Evolutionary conservation across 179 eudicot genomes (phyloP), one percentile per base, ranked within the genome.

Genomic region (Patellifolia procumbens): DNA sequence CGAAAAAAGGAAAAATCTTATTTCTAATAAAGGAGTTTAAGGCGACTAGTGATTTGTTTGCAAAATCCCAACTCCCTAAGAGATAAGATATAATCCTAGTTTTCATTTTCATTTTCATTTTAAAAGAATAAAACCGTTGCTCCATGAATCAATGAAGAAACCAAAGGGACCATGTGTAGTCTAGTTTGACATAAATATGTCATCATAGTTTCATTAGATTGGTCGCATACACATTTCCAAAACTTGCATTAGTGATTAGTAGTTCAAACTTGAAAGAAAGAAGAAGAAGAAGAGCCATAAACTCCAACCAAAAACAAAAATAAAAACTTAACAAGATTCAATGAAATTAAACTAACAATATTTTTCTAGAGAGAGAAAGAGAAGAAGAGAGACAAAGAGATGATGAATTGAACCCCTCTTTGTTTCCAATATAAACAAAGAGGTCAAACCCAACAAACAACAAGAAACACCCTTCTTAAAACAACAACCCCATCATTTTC

Each of bases 391-490:
- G 11, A 43, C 1, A 42, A 24, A 48, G 15, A 69, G 31, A 22
- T 22, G 29, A 17, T 61, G 37, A 5, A 61, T 13, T 48, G 13
- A 70, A 70, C 60, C 59, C 59, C 10, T 9, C 28, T n/a, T n/a
- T n/a, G 46, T 34, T 13, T 39, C 20, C 17, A 24, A 78, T 31
- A 71, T 73, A 74, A 77, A 61, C 59, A 79, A 82, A 71, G 49
- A 77, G 87, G 85, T 77, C 85, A 74, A 74, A 62, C 72, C 45
- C 76, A 75, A 78, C 72, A 70, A 70, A 73, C 73, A 68, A 26
- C 22, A 32, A 61, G 60, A 42, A 35, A 68, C 16, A 39, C 45
- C 10, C 45, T 2, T 13, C 68, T 65, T 6, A 39, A 39, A 39
- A 39, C 45, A 5, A 58, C 74, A 67, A 28, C 55, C 68, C 78